Conservation (phyloP, 257 asterid species). For the Solanum sitiens region DNA sequence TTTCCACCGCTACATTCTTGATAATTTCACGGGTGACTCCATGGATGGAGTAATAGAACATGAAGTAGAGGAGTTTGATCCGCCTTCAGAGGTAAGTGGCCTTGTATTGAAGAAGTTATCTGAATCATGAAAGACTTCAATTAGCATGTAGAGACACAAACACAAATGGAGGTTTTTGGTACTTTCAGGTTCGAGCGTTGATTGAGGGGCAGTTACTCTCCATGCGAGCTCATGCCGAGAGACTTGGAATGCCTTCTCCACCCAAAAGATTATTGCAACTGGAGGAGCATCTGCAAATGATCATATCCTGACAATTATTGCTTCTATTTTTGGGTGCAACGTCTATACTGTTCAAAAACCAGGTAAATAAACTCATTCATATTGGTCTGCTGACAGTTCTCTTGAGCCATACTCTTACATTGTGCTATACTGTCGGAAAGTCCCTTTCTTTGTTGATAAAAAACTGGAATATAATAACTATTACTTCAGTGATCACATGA, state of each 20-base stretch:
- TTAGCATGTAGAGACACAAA: background rate
- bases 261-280: slow-evolving; percentile 90
- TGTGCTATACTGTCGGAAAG: background rate
- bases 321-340: slow-evolving; percentile 77
- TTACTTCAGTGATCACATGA: background rate
- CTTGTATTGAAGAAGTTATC: background rate
- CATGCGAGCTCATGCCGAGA: slow-evolving; percentile 84
- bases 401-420: background rate
- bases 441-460: background rate
- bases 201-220: slow-evolving; percentile 89
- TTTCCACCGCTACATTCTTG: slow-evolving; percentile 56
- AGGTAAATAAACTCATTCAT: slow-evolving; percentile 25
- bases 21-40: slow-evolving; percentile 45
- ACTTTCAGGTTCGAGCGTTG: slow-evolving; percentile 66
- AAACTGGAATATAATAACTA: background rate
- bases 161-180: background rate
- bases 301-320: slow-evolving; percentile 39
- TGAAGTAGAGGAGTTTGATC: slow-evolving; percentile 60
- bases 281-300: slow-evolving; percentile 91
- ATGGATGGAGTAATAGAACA: slow-evolving; percentile 46
- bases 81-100: slow-evolving; percentile 62
- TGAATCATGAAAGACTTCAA: background rate
- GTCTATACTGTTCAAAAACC: slow-evolving; percentile 67
- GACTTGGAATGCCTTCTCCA: slow-evolving; percentile 90
- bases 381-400: background rate